Base-by-base conservation (phyloP, 805 yeast genomes). In the Ogataea wickerhamii region DNA sequence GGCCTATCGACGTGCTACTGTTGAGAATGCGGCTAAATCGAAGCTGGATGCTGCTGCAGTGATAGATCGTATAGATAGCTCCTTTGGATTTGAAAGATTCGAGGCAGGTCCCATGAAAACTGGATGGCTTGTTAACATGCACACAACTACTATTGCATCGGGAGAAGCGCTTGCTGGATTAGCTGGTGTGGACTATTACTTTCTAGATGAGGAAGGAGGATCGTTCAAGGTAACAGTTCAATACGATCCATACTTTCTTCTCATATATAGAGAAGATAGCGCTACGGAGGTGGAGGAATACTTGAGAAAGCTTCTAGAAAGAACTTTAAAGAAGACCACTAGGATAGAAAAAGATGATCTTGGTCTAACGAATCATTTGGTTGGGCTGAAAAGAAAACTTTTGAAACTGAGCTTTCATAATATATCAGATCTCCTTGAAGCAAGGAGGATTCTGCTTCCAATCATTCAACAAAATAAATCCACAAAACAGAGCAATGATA, bases 101-200 rank as follows among this genome's bases (percentile, higher is more conserved):
- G 86, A 82, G 35, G 63, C 80, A 45, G 87, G 96, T 21, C 76
- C 94, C 24, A 59, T 71, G 32, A 72, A 74, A 40, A 74, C 75
- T 13, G 99, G 98, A 30, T 93, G 98, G 98, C 67, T 93, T 38
- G 75, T 83, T 28, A 94, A 93, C 55, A 87, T 93, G 93, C 98
- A 91, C 64, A 78, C 95, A 2, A 86, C 95, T 1, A 69, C 84
- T 1, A 59, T 84, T 3, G 76, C 82, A 2, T 71, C 76, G 10
- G 76, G 74, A 4, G 80, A 77, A 22, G 66, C 69, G 29, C 51
- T 71, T 8, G 68, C 75, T n/a, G 96, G 95, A 7, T 68, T 75
- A 24, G 76, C 96, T 0, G 98, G 91, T 3, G 96, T 91, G 3
- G 97, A 93, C 52, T 88, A 83, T 60, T 94, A 94, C 57, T 93